Conservation (phyloP, 768 basidiomycete genomes). For the Suillus occidentalis region DNA sequence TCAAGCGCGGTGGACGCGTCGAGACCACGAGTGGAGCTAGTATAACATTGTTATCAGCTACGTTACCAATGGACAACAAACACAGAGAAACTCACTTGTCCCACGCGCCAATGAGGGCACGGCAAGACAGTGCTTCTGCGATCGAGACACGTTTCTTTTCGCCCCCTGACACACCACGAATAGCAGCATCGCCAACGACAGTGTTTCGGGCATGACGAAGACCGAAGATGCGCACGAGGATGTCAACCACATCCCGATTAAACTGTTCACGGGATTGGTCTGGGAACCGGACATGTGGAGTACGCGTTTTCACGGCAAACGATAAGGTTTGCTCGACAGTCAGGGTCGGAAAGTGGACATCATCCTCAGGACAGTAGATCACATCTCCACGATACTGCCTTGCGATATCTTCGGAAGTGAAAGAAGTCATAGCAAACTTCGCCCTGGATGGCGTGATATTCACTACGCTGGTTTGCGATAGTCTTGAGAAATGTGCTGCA, state of each 20-base stretch:
- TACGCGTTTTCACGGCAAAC: conserved; percentile 72
- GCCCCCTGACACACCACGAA: conserved; percentile 74
- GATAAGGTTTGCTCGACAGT: conserved; percentile 76
- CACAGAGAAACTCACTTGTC: conserved; percentile 45
- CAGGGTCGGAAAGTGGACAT: conserved; percentile 80
- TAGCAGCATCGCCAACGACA: conserved; percentile 75
- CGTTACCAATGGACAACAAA: background rate
- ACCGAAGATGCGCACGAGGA: conserved; percentile 72
- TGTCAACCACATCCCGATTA: conserved; percentile 30
- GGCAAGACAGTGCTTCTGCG: conserved; percentile 81
- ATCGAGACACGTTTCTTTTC: conserved; percentile 85
- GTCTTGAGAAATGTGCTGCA: conserved; percentile 86
- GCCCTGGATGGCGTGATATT: conserved; percentile 56
- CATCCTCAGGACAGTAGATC: conserved; percentile 60
- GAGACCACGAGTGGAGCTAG: conserved; percentile 59
- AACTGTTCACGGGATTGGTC: background rate
- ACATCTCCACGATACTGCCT: conserved; percentile 79
- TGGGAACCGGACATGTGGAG: conserved; percentile 20
- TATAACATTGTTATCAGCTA: background rate
- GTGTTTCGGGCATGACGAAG: conserved; percentile 72
- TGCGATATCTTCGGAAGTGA: conserved; percentile 71
- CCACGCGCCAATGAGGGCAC: conserved; percentile 80
- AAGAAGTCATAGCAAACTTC: conserved; percentile 78
- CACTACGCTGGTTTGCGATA: conserved; percentile 73
- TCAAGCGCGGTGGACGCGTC: conserved; percentile 74